Evolutionary conservation across 495 filamentous ascomycete species (phyloP).

Genomic region (Lasiosphaeriaceae sp.): DNA sequence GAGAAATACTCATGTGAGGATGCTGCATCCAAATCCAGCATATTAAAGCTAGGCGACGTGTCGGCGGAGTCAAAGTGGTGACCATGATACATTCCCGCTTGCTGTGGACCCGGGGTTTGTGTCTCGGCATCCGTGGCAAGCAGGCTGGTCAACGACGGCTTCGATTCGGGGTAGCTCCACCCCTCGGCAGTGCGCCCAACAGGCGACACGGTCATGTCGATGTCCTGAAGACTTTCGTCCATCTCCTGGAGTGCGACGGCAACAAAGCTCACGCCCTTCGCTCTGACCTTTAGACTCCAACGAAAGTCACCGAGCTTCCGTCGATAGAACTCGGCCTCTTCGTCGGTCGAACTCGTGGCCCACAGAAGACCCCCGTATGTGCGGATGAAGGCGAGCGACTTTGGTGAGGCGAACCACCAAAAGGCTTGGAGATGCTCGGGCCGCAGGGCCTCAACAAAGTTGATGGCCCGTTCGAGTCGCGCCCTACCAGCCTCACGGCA

Average conservation of each 20-base stretch:
- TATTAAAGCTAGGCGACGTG: slow-evolving; percentile 5
- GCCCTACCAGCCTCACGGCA: slow-evolving; percentile 70
- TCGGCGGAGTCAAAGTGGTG: slow-evolving; percentile 3
- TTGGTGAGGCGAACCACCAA: slow-evolving; percentile 60
- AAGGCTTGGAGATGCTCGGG: slow-evolving; percentile 58
- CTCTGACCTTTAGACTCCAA: slow-evolving; percentile 58
- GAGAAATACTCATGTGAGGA: slow-evolving; percentile 13
- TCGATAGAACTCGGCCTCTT: slow-evolving; percentile 78
- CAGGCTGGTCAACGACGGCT: background rate
- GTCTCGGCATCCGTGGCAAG: slow-evolving; percentile 9
- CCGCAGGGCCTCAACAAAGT: slow-evolving; percentile 53
- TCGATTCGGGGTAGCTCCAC: background rate
- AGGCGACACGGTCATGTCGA: slow-evolving; percentile 21
- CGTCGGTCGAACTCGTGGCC: slow-evolving; percentile 59
- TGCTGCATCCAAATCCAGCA: slow-evolving; percentile 10
- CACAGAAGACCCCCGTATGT: slow-evolving; percentile 64
- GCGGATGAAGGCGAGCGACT: slow-evolving; percentile 59
- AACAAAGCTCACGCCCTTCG: slow-evolving; percentile 25
- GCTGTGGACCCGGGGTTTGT: slow-evolving; percentile 5
- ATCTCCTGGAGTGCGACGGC: slow-evolving; percentile 22
- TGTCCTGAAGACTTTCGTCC: slow-evolving; percentile 27
- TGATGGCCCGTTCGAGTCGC: slow-evolving; percentile 52
- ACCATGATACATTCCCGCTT: background rate
- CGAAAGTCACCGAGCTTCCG: slow-evolving; percentile 65
- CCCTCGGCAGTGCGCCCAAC: slow-evolving; percentile 4